Evolutionary conservation across 2,329 filamentous ascomycete species (phyloP), one percentile per base, ranked within the genome.

Genomic region (Ramularia collo-cygni): DNA sequence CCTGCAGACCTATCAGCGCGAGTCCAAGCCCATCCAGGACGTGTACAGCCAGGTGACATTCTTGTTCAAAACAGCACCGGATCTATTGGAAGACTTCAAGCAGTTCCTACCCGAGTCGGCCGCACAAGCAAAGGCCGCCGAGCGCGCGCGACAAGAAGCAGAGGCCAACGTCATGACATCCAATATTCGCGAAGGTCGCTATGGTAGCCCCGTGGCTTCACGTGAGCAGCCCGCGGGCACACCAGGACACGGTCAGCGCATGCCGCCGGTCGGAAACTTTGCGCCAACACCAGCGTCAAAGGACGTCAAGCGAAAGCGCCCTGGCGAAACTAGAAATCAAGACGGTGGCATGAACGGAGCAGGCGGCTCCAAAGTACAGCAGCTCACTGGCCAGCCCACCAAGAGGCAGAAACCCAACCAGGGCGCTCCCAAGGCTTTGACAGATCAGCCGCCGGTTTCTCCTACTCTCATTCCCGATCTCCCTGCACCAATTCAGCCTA

Each of bases 1-100:
- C 35, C 70, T 98, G 32, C 92, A 98, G 65, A 98, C 92, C 2
- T 98, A 98, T 57, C 92, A 98, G 64, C 79, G 92, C 42, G 92
- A 98, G 63, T 94, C 92, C 38, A 96, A 96, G 60, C 93, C 92
- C 0, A 98, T 98, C 27, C 89, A 95, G 62, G 92, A 98, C 64
- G 92, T 98, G 3, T 98, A 98, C 62, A 85, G 86, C 1, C 92
- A 98, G 64, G 92, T 98, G 16, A 98, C 93, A 1, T 84, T 83
- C 21, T 71, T 98, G 1, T 98, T 98, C 68, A 88, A 87, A 59
- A 83, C 84, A 4, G 92, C 93, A 0, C 90, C 90, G 4, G 92
- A 98, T 64, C 77, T 98, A 9, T 71, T 98, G 2, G 92, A 98
- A 64, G 92, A 98, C 58, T 98, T 98, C 62, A 98, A 98, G 63